Evolutionary conservation across 345 rosid genomes (phyloP), one percentile per base, ranked within the genome.

Genomic region (Gossypium mustelinum): DNA sequence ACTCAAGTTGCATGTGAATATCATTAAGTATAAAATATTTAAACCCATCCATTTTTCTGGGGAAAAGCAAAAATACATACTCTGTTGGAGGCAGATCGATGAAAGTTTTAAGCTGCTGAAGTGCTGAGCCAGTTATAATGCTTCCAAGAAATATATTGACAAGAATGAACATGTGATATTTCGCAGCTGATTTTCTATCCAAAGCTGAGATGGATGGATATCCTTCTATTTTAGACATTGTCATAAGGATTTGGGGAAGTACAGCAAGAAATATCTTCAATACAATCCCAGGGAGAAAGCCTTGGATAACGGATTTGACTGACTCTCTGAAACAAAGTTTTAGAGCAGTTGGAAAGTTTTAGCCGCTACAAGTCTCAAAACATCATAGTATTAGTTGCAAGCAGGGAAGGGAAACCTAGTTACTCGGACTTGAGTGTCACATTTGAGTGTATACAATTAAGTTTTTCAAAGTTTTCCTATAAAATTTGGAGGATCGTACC

Each of bases 211-310:
- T 81, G 29, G 99, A 91, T 68, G 86, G 69, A 71, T 76, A 82
- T 77, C 98, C 98, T 86, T 95, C 99, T 16, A 93, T 86, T 75
- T 87, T 88, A 39, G 99, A 90, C 99, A 95, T 95, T 47, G 82
- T 64, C 93, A 93, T 91, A 29, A 95, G 90, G 77, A 95, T 74
- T 9, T 84, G 73, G 47, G 98, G 99, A 74, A 95, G 98, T 61
- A 93, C 0, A 24, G 86, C 83, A 70, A 95, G 97, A 82, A 93
- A 95, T 56, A 95, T 85, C 90, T 93, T 93, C 75, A 95, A 79
- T 29, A 89, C 99, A 71, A 93, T 87, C 70, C 99, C 98, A 1
- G 98, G 98, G 75, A 95, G 98, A 82, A 93, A 87, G 12, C 99
- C 99, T 85, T 95, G 98, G 83, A 91, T 83, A 70, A 95, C 27